Evolutionary conservation across 495 filamentous ascomycete species (phyloP).

Genomic region (Neurospora tetraspora): DNA sequence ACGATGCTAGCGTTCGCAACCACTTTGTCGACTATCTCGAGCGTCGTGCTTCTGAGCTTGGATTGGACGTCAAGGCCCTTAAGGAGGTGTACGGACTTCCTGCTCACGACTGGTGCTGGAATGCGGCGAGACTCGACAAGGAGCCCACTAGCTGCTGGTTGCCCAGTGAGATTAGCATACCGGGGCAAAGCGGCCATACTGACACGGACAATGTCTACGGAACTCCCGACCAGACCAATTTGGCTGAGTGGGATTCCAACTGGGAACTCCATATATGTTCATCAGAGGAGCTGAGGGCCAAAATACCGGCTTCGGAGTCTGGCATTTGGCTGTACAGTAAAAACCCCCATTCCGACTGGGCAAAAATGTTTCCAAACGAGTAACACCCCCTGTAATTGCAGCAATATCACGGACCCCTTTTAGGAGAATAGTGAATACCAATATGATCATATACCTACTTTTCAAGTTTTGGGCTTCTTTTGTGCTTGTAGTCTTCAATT

Average conservation of each 20-base stretch:
- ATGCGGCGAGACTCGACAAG: neutral
- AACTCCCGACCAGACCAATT: neutral
- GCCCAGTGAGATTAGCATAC: neutral
- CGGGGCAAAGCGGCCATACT: fast-evolving
- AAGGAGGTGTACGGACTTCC: fast-evolving
- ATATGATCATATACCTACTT: no score
- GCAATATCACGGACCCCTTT: no score
- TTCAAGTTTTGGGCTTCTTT: no score
- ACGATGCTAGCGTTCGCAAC: neutral
- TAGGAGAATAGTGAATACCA: no score
- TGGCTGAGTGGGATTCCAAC: neutral
- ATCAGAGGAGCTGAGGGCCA: neutral
- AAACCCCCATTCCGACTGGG: no score
- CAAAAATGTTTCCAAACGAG: no score
- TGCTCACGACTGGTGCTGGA: neutral
- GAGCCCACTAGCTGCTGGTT: neutral
- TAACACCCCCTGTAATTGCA: no score
- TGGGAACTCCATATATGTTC: neutral
- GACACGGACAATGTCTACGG: neutral
- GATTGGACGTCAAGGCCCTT: neutral
- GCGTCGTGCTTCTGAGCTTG: neutral
- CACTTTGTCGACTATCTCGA: neutral
- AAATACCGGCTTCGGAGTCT: neutral
- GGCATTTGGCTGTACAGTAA: neutral
- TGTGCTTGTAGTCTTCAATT: no score